Evolutionary conservation across 192 early-diverging fungal species (phyloP).

Genomic region (Gigaspora rosea): DNA sequence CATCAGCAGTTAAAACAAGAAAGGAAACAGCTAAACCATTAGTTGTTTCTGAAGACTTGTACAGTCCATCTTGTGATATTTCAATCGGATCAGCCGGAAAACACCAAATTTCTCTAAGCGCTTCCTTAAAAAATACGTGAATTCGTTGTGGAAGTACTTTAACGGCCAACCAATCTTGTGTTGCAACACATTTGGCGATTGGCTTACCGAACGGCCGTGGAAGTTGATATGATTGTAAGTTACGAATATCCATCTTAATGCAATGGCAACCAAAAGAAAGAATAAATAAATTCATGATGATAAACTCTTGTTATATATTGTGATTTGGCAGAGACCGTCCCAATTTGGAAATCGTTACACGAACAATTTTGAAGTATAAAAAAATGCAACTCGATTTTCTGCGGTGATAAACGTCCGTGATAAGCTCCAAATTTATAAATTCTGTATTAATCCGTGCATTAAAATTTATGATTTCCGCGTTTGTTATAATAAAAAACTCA

Average conservation of each 20-base stretch:
- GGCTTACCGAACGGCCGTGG: neutral
- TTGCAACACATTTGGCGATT: neutral
- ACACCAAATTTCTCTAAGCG: conserved; percentile 3
- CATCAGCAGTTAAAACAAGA: neutral
- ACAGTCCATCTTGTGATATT: conserved; percentile 2
- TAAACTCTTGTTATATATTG: no score
- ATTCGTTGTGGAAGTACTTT: conserved; percentile 3
- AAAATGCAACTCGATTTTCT: no score
- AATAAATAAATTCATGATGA: no score
- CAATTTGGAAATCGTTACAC: no score
- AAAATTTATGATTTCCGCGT: no score
- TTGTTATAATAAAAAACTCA: no score
- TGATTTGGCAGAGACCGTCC: no score
- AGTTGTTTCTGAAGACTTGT: neutral
- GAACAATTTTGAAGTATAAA: no score
- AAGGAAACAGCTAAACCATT: neutral
- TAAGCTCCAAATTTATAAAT: no score
- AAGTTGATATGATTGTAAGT: neutral
- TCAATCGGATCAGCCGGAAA: conserved; percentile 2
- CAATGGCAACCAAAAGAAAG: no score
- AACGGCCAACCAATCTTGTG: conserved; percentile 3
- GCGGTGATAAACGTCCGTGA: no score
- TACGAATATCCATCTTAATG: neutral
- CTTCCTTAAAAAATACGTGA: conserved; percentile 1
- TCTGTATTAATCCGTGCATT: no score